These are phyloP conservation scores for Whalleya microplaca DNA, from an alignment of 2,329 filamentous ascomycete species.

Conservation along the genomic window DNA sequence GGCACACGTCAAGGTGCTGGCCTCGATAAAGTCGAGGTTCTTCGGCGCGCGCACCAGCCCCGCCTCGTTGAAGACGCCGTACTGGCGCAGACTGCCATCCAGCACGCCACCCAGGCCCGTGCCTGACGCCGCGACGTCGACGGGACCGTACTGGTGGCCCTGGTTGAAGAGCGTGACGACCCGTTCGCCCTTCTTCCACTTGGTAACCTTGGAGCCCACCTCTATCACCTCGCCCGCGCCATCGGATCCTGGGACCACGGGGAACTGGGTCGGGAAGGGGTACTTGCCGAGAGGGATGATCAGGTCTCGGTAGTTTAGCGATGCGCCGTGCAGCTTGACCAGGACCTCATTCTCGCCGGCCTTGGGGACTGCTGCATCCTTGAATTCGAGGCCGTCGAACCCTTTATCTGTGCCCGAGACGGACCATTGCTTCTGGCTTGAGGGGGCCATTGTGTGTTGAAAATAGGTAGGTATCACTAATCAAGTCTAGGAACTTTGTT, in stretches of 20 bases:
- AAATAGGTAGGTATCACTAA: not conserved
- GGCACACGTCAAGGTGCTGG: constrained; percentile 62
- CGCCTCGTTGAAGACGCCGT: constrained; percentile 68
- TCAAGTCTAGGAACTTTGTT: not conserved
- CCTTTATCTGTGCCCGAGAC: constrained; percentile 53
- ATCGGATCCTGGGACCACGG: constrained; percentile 56
- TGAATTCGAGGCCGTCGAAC: constrained; percentile 63
- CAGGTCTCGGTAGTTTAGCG: constrained; percentile 60
- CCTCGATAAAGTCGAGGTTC: constrained; percentile 57
- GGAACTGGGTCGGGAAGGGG: constrained; percentile 45
- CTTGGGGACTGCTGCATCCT: constrained; percentile 58
- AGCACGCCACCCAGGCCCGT: constrained; percentile 70
- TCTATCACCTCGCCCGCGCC: constrained; percentile 58
- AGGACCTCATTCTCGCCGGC: constrained; percentile 73
- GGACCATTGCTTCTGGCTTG: constrained; percentile 60
- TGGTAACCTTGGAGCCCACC: constrained; percentile 52
- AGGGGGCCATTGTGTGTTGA: constrained; percentile 27
- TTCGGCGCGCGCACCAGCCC: constrained; percentile 68
- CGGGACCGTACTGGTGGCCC: constrained; percentile 50
- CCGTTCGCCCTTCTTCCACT: constrained; percentile 56
- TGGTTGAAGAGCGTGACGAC: constrained; percentile 67
- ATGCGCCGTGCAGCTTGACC: constrained; percentile 62
- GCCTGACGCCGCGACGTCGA: constrained; percentile 38
- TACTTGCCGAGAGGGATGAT: constrained; percentile 54
- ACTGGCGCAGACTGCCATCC: constrained; percentile 70